Evolutionary conservation across 805 yeast genomes (phyloP), one percentile per base, ranked within the genome.

Genomic region (Saturnispora kantuleensis): DNA sequence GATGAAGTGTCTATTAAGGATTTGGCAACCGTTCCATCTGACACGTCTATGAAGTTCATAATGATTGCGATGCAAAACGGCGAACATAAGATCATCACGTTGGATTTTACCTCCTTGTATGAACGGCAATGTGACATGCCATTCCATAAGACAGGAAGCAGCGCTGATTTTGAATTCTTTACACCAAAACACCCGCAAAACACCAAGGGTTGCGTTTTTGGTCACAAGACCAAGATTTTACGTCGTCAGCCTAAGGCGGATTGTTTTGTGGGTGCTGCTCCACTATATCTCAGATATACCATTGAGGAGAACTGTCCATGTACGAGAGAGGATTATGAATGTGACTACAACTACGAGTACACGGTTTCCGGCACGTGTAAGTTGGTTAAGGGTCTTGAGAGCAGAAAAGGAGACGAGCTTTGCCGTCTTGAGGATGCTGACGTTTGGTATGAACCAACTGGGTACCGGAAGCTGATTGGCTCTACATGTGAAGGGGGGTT

Each of bases 1-100:
- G 71, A 69, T 4, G 63, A 71, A 6, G 73, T 84, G 4, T 54
- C 62, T 10, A 76, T 89, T 2, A 59, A 68, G 35, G 97, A 93
- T 56, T 68, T 90, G 48, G 84, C 87, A 0, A 90, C 97, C 1
- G 88, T 87, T 31, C 97, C 97, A 4, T 74, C 86, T 2, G 97
- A 90, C 60, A 84, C 87, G n/a, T 78, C 95, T 3, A 66, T 88
- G 48, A 79, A 80, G 55, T 88, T 93, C 57, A 54, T 85, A 39
- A 58, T 93, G 4, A 71, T 88, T 52, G 79, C 47, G 79, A 74
- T 32, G 70, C 61, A 12, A 41, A 31, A 11, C 56, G 42, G 3
- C 46, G 49, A 16, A 28, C 44, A 5, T 51, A 42, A 66, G 11
- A 68, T 75, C 0, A 65, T 69, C 40, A 69, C 77, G 26, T 52